These are phyloP conservation scores for Pestalotiopsis sp. DNA, from an alignment of 2,329 filamentous ascomycete species.

Conservation along the genomic window DNA sequence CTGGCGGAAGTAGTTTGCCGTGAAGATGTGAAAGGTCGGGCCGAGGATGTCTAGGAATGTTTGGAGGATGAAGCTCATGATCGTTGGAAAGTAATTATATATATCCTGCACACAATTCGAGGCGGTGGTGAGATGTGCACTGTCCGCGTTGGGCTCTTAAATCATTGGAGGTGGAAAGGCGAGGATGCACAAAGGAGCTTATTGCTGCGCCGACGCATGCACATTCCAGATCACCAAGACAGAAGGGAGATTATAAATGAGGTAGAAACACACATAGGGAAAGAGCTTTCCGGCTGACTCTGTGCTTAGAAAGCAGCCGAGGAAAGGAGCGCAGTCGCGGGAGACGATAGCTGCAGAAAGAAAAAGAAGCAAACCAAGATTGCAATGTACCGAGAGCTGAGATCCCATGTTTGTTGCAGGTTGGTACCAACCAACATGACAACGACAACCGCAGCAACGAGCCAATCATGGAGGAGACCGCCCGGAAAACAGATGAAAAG, in stretches of 20 bases:
- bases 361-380: constrained; percentile 38
- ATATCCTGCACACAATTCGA: background rate
- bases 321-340: constrained; percentile 25
- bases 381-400: background rate
- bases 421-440: background rate
- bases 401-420: background rate
- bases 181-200: background rate
- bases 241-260: background rate
- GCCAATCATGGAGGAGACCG: background rate
- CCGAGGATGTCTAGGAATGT: background rate
- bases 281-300: background rate
- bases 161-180: background rate
- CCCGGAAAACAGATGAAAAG: background rate
- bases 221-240: background rate
- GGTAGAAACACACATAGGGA: background rate
- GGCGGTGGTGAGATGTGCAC: background rate
- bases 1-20: background rate
- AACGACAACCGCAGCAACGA: background rate
- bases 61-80: background rate
- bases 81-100: background rate
- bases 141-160: background rate
- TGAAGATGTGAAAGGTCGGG: background rate
- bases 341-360: constrained; percentile 58
- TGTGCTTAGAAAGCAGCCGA: background rate
- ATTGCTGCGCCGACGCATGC: background rate